Base-by-base conservation (phyloP, 2,329 filamentous ascomycete genomes). In the Hypomyces perniciosus region DNA sequence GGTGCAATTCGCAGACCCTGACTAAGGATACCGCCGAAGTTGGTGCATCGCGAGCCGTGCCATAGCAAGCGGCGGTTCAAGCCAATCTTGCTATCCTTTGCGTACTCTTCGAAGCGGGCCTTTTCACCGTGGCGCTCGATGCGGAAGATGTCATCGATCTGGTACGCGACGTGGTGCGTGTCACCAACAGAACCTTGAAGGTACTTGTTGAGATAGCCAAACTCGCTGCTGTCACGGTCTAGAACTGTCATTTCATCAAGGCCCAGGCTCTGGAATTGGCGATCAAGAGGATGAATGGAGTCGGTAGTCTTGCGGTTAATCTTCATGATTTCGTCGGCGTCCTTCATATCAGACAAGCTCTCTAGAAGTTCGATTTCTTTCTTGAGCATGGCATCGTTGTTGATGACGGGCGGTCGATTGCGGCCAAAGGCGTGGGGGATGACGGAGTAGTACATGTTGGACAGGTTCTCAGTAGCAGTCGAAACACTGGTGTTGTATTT, bases 1-100 rank as follows among this genome's bases (percentile, higher is more conserved):
- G 90, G 90, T 6, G 90, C 90, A 57, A 95, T 95, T n/a, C 89
- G 86, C 6, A 96, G 78, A 57, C 90, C 90, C 67, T 95, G 88
- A 51, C 83, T 86, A 39, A 95, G 79, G 53, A 96, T 96, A 62
- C 90, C 90, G 62, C 86, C 89, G 57, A 85, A 95, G 65, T 95
- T 95, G 47, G 88, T 93, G 31, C 77, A 79, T 33, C 89, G 83
- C 12, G 87, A 91, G 12, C 90, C 90, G 64, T 95, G 90, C 90
- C 90, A 96, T 3, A 96, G 76, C 1, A 95, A 80, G 13, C 88
- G 82, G 27, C 86, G 81, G 63, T 93, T 80, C 44, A 78, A 79
- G n/a, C 76, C 70, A 8, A 75, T 64, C 44, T 77, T 76, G 26
- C 79, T 68, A 53, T 75, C 63, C 42, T 77, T 75, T 26, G 78